Evolutionary conservation across 441 rosid species (phyloP).

Genomic region (Monsonia emarginata): DNA sequence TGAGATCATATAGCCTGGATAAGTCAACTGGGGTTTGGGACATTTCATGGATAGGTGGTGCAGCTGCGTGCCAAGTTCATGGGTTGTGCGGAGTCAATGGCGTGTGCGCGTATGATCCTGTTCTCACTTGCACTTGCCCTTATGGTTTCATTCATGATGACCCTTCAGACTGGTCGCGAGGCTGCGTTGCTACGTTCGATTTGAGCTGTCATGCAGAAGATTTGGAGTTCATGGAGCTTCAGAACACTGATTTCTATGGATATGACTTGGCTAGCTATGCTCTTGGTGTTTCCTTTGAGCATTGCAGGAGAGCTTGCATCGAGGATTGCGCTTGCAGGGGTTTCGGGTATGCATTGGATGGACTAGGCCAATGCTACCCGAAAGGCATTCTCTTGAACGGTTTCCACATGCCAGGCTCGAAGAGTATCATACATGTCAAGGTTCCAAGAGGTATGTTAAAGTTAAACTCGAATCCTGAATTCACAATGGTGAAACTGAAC

Average conservation of each 20-base stretch:
- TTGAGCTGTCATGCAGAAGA: conserved; percentile 18
- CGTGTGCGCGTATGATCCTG: conserved; percentile 13
- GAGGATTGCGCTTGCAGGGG: conserved; percentile 24
- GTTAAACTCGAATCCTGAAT: background rate
- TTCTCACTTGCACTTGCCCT: conserved; percentile 17
- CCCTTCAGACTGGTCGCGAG: conserved; percentile 24
- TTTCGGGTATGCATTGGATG: conserved; percentile 18
- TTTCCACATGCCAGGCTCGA: background rate
- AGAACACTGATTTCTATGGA: conserved; percentile 19
- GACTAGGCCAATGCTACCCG: conserved; percentile 18
- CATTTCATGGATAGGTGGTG: conserved; percentile 19
- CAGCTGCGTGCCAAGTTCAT: conserved; percentile 19
- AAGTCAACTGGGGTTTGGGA: conserved; percentile 19
- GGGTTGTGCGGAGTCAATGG: conserved; percentile 23
- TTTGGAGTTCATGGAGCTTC: conserved; percentile 15
- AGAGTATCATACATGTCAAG: conserved; percentile 16
- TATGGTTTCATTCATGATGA: conserved; percentile 17
- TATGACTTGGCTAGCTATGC: conserved; percentile 13
- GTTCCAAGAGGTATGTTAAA: conserved; percentile 17
- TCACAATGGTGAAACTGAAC: background rate
- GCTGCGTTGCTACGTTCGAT: conserved; percentile 21
- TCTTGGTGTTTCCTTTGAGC: background rate
- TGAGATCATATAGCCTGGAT: conserved; percentile 20
- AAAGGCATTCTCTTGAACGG: conserved; percentile 20
- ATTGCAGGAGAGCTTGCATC: conserved; percentile 21